Evolutionary conservation across 768 basidiomycete species (phyloP), one percentile per base, ranked within the genome.

Genomic region (Scleroderma citrinum): DNA sequence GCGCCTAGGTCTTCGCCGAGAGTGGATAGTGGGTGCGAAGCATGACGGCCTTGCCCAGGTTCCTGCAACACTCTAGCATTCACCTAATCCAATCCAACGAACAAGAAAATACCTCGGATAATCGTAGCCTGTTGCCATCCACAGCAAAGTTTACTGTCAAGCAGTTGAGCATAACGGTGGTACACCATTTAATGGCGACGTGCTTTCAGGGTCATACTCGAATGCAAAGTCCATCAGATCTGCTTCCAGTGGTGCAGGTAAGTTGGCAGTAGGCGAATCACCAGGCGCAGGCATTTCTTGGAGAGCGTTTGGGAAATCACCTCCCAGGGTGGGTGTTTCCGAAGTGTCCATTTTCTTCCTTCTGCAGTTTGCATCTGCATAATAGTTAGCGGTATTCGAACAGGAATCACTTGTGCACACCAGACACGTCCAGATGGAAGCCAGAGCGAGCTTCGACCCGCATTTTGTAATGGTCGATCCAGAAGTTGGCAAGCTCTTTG

Each of bases 41-140:
- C 70, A n/a, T 73, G 79, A 55, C 89, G 87, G n/a, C 75, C 87
- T 82, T 87, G 85, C 26, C 86, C 89, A 41, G 88, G 88, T 69
- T 90, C 87, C 89, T 89, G 57, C n/a, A 52, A 32, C 11, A 12
- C 36, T 40, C 66, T 36, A 67, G 48, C 7, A 39, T 21, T 10
- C 29, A 24, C n/a, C n/a, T 26, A 16, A 39, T 34, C 24, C 43
- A n/a, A 11, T n/a, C 41, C 37, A 31, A 21, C 2, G 10, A 7
- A 51, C 40, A 34, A 43, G 47, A 45, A 10, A 23, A 21, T 41
- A 51, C 85, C 73, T 89, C 85, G 24, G 85, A 87, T 4, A 85
- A 77, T 38, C 74, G 73, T 55, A 68, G 55, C 38, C 68, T 51
- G 46, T 45, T 58, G n/a, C 50, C 48, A 19, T 61, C 57, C 41